A percentile compares a stretch with the other conserved stretches of the same genome.
Conservation (phyloP, 2,329 filamentous ascomycete species). For the Aspergillus floridensis region DNA sequence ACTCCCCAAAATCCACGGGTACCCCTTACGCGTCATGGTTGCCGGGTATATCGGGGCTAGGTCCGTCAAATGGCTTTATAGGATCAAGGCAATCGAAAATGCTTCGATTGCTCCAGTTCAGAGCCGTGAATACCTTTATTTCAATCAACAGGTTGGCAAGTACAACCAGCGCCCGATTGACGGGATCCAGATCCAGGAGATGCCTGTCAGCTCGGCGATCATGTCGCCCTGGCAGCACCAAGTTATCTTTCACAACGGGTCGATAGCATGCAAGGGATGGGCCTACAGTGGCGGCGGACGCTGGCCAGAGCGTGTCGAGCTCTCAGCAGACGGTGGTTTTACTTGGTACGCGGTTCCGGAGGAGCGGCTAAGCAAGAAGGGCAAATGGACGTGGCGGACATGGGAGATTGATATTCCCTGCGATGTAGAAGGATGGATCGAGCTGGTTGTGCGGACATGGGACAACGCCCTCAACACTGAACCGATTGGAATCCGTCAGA, state of each 20-base stretch:
- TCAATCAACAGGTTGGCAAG: slow-evolving; percentile 65
- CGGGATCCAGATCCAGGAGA: slow-evolving; percentile 68
- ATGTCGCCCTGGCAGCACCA: slow-evolving; percentile 62
- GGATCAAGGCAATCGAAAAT: slow-evolving; percentile 58
- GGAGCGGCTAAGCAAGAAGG: slow-evolving; percentile 61
- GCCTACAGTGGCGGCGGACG: slow-evolving; percentile 58
- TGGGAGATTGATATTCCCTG: slow-evolving; percentile 64
- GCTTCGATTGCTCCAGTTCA: slow-evolving; percentile 62
- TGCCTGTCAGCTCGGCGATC: slow-evolving; percentile 67
- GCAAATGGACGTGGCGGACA: slow-evolving; percentile 61
- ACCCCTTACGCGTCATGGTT: slow-evolving; percentile 61
- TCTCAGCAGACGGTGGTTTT: slow-evolving; percentile 62
- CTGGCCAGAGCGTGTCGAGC: slow-evolving; percentile 63
- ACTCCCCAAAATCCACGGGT: slow-evolving; percentile 65
- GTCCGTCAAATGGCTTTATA: slow-evolving; percentile 63
- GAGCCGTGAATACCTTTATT: slow-evolving; percentile 66
- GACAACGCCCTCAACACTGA: slow-evolving; percentile 63
- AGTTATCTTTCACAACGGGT: slow-evolving; percentile 60
- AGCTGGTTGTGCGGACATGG: slow-evolving; percentile 59
- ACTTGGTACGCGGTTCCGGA: slow-evolving; percentile 63
- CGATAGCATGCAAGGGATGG: slow-evolving; percentile 58
- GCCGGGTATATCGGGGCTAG: slow-evolving; percentile 66
- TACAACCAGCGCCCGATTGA: slow-evolving; percentile 60
- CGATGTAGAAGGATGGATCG: slow-evolving; percentile 61
- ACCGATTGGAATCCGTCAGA: slow-evolving; percentile 52